Conservation (phyloP, 306 rosid species). For the Parietaria judaica region DNA sequence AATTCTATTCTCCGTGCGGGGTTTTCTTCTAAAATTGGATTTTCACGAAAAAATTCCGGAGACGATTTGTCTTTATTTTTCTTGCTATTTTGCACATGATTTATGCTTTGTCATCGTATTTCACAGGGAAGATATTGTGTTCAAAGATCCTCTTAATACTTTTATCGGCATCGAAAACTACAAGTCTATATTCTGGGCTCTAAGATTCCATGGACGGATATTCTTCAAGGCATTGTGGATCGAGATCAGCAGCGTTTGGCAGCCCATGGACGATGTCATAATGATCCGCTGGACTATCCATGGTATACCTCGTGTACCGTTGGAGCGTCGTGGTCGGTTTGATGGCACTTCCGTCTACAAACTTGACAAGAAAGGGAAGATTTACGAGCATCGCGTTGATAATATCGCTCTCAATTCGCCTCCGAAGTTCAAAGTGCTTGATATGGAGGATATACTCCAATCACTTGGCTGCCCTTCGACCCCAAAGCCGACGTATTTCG, state of each 20-base stretch:
- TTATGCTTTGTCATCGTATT: not conserved
- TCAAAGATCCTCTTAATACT: slow-evolving; percentile 78
- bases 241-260: slow-evolving; percentile 62
- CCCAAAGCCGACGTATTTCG: slow-evolving; percentile 72
- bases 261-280: slow-evolving; percentile 63
- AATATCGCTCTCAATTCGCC: slow-evolving; percentile 58
- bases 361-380: slow-evolving; percentile 83
- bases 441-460: slow-evolving; percentile 49
- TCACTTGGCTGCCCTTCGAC: slow-evolving; percentile 74
- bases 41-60: no score
- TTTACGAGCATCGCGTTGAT: slow-evolving; percentile 69
- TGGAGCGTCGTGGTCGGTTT: slow-evolving; percentile 83
- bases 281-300: slow-evolving; percentile 88
- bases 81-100: no score
- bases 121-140: slow-evolving; percentile 76
- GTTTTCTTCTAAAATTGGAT: no score
- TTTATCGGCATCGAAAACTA: slow-evolving; percentile 74
- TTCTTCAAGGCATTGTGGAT: slow-evolving; percentile 80
- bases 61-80: no score
- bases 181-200: slow-evolving; percentile 71
- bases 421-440: slow-evolving; percentile 50
- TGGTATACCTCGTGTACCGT: slow-evolving; percentile 80
- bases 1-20: no score
- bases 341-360: slow-evolving; percentile 85
- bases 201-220: slow-evolving; percentile 66